Base-by-base conservation (phyloP, 2,329 filamentous ascomycete species). In the Pseudocercospora crystallina region DNA sequence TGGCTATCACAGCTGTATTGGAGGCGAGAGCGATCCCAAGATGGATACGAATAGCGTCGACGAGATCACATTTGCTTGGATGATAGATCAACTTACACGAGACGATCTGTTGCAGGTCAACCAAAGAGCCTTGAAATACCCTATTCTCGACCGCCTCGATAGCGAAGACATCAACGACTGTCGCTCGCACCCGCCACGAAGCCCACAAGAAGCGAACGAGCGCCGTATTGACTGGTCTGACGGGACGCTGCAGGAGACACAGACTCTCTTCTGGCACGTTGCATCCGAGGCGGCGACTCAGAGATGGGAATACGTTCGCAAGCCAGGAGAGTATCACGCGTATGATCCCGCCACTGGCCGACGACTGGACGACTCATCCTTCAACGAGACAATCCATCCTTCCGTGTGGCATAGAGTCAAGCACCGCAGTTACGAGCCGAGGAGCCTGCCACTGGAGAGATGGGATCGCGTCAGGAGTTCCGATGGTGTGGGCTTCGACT, bases 1-100 rank as follows among this genome's bases (percentile, higher is more conserved):
- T 0, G 77, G 78, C 5, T 73, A 71, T 35, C 78, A 80, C 56
- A 69, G 73, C 8, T 76, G 79, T 43, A 65, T 78, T 1, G 77
- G 77, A 3, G 77, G 77, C n/a, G 73, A 54, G 32, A 47, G 76
- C 1, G 58, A 61, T 17, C 48, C 59, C 5, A 54, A 56, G 8
- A 55, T 47, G 7, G 53, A 50, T 8, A 56, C 50, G 2, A 56
- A 58, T 35, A 52, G 61, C 8, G 54, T 67, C 14, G 62, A 67
- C 11, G 64, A 69, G 17, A 63, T 71, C 14, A 66, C 67, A 0
- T 60, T 71, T 12, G 69, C 68, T 11, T 72, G 69, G 69, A 72
- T 72, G 69, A 66, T 71, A 44, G 62, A 64, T 35, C 62, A 64
- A 36, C 47, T 64, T 29, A 53, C 53, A 1, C 29, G 36, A 15